phyloP scores from a whole-genome alignment of 1,284 basidiomycete genomes.

The Coriolopsis trogii region DNA sequence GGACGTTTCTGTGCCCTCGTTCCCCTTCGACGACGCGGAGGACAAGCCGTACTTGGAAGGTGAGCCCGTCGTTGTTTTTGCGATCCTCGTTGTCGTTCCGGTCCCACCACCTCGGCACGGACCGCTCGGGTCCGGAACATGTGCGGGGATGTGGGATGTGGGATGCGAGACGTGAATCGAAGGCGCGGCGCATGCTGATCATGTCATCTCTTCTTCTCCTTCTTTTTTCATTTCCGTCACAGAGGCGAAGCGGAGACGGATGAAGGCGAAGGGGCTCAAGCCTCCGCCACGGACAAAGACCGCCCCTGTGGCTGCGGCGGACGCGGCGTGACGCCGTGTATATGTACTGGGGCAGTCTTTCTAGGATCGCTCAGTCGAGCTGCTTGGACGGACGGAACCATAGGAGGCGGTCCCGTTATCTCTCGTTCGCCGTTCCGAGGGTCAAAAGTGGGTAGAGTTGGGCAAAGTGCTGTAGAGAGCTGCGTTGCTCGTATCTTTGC shows the following conservation, averaged over 20 bases:
- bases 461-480: no score
- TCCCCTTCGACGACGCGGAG: slow-evolving; percentile 70
- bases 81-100: neutral
- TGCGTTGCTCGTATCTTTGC: no score
- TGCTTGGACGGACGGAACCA: no score
- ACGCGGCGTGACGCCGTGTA: no score
- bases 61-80: slow-evolving; percentile 35
- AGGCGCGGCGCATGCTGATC: slow-evolving; percentile 8
- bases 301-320: slow-evolving; percentile 21
- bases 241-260: slow-evolving; percentile 72
- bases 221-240: slow-evolving; percentile 21
- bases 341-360: no score
- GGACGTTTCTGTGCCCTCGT: slow-evolving; percentile 29
- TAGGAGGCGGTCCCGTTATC: no score
- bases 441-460: no score
- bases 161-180: neutral
- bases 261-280: slow-evolving; percentile 76
- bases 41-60: slow-evolving; percentile 71
- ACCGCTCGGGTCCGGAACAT: neutral
- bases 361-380: no score
- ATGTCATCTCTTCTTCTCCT: neutral
- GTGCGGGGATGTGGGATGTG: neutral
- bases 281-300: slow-evolving; percentile 50
- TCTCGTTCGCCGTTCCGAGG: no score
- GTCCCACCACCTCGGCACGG: no score